Conservation (phyloP, 2,329 filamentous ascomycete species). For the Fusarium mangiferae region DNA sequence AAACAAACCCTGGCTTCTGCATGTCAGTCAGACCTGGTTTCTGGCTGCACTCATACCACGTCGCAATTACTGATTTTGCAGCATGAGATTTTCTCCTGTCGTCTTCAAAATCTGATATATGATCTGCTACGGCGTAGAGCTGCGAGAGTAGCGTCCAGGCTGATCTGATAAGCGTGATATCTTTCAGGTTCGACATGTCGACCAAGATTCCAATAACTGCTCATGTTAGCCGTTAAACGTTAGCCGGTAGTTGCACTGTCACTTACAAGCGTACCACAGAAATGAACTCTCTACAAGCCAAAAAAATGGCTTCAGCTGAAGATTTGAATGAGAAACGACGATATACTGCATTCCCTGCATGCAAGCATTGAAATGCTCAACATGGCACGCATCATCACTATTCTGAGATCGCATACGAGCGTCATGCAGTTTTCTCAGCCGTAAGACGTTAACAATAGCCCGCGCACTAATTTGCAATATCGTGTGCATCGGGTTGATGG, state of each 20-base stretch:
- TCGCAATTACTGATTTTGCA: conserved; percentile 12
- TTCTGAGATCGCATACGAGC: neutral
- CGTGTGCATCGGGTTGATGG: neutral
- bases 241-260: too few species aligned
- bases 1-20: conserved; percentile 14
- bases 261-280: conserved; percentile 23
- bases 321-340: neutral
- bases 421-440: conserved; percentile 10
- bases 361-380: conserved; percentile 16
- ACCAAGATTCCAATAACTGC: conserved; percentile 20
- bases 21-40: neutral
- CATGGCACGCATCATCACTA: neutral
- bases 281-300: conserved; percentile 8
- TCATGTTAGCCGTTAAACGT: too few species aligned
- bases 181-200: conserved; percentile 9
- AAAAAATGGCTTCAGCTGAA: neutral
- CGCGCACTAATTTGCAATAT: conserved; percentile 4
- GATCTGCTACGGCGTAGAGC: neutral
- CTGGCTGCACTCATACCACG: conserved; percentile 22
- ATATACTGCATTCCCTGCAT: conserved; percentile 19
- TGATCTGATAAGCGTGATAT: neutral
- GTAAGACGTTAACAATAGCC: conserved; percentile 9
- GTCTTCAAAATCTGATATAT: conserved; percentile 8
- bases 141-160: conserved; percentile 8
- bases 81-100: conserved; percentile 12